Base-by-base conservation (phyloP, 2,329 filamentous ascomycete genomes). In the Aspergillus sp. region DNA sequence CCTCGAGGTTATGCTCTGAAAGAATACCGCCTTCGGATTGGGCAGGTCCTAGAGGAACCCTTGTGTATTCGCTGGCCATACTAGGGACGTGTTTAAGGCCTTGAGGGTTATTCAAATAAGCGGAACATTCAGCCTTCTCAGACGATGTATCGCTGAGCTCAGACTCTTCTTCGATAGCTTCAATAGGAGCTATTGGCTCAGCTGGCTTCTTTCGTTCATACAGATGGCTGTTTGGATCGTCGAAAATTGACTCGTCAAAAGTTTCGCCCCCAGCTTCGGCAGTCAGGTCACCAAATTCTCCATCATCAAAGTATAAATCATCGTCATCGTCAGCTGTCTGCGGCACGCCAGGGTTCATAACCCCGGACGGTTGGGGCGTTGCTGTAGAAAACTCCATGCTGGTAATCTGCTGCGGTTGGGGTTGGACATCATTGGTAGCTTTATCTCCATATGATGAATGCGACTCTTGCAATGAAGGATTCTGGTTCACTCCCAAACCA, bases 1-100 rank as follows among this genome's bases (percentile, higher is more conserved):
- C 85, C 34, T 82, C 81, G 13, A 86, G 69, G 44, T 77, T 82
- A 31, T 76, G 72, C 56, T 79, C 73, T 26, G 76, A 77, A 32
- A 77, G 58, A 32, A 70, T 62, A 36, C 61, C 62, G 26, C 58
- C 58, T 39, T 62, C 57, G 9, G 56, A 49, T 19, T 64, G 57
- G 2, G 58, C 54, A 61, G 46, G 67, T 64, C 54, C 74, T 62
- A 41, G 44, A 13, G 33, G 42, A n/a, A 47, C 42, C 9, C 43
- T 45, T 33, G 49, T 56, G 34, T 60, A 61, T 26, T 65, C 60
- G 44, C 63, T 67, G 6, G 62, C 62, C 38, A 65, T 56, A 41
- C 65, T 68, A 13, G 62, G 56, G 42, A 58, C 61, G 48, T 65
- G 62, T 47, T 60, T 56, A 12, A 67, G 52, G 19, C 19, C 19